Evolutionary conservation across 306 rosid species (phyloP), one percentile per base, ranked within the genome.

Genomic region (Bauhinia variegata): DNA sequence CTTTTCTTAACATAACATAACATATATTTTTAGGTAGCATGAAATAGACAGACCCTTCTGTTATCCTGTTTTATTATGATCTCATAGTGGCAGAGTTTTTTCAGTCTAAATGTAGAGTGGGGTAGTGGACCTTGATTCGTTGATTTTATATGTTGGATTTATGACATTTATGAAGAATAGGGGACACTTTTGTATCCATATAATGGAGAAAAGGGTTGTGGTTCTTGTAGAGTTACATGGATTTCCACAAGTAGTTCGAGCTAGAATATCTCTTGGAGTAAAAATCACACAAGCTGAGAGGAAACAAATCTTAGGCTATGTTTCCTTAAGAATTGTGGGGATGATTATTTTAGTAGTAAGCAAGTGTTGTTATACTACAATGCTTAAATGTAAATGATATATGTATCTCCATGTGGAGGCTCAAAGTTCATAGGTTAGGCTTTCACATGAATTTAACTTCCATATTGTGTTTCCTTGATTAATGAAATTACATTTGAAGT

Each of bases 371-470:
- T 23, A 28, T 0, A 11, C 12, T 52, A 18, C 16, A 14, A 53
- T 53, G 36, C 60, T 44, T 75, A 16, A 23, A 23, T 23, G 1
- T 23, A 23, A 23, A 23, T 23, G 28, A 23, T 32, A 54, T 63
- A 36, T 32, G 17, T 46, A 36, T 33, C 18, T 71, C 52, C 54
- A 48, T 14, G 37, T 8, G 44, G 63, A 39, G 61, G 58, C 57
- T 51, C 19, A 9, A 15, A 39, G 18, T 49, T 37, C 18, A 31
- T 56, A 32, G 76, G 6, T 42, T 44, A 19, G 13, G 59, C 46
- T 47, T 64, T 67, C 48, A 49, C 37, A 15, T 41, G 52, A 51
- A 19, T 32, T 62, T 23, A 53, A 38, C 62, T 75, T 44, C 30
- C 65, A 37, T 7, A 49, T 17, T 39, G 7, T 15, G 28, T 60